Evolutionary conservation across 345 rosid genomes (phyloP).

Genomic region (Euphorbia lathyris): DNA sequence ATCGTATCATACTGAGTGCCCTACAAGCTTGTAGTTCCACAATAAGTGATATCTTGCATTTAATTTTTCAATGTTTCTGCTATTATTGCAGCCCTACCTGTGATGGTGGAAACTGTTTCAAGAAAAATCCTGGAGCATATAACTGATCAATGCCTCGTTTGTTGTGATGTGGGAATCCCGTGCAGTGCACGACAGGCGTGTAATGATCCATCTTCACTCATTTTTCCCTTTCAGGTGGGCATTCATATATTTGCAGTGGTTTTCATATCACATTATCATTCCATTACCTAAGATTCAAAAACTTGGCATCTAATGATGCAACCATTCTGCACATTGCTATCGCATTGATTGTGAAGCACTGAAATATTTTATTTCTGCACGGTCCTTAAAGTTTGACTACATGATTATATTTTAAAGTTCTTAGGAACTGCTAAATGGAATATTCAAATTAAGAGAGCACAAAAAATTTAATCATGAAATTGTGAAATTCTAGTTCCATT

Average conservation of each 20-base stretch:
- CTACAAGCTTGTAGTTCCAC: not conserved
- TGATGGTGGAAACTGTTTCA: slow-evolving; percentile 72
- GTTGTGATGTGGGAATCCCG: slow-evolving; percentile 92
- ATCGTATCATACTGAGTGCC: not conserved
- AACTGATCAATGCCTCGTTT: slow-evolving; percentile 76
- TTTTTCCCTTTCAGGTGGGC: slow-evolving; percentile 91
- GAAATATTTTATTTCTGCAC: not conserved
- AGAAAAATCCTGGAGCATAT: slow-evolving; percentile 83
- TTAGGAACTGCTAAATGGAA: not conserved
- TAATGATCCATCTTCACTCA: slow-evolving; percentile 82
- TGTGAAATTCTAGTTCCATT: not conserved
- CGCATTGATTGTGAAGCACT: too few species aligned
- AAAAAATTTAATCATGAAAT: not conserved
- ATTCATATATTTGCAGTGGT: slow-evolving; percentile 5
- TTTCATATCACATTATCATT: not conserved
- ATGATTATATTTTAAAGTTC: not conserved
- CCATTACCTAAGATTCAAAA: not conserved
- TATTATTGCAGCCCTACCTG: slow-evolving; percentile 68
- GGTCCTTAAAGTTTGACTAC: not conserved
- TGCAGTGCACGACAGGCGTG: slow-evolving; percentile 90
- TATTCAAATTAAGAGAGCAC: not conserved
- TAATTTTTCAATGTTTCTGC: not conserved
- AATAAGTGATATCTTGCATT: not conserved
- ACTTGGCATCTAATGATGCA: not conserved
- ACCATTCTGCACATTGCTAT: not conserved